Evolutionary conservation across 371 early-diverging fungal species (phyloP).

Genomic region (Mortierella sp.): DNA sequence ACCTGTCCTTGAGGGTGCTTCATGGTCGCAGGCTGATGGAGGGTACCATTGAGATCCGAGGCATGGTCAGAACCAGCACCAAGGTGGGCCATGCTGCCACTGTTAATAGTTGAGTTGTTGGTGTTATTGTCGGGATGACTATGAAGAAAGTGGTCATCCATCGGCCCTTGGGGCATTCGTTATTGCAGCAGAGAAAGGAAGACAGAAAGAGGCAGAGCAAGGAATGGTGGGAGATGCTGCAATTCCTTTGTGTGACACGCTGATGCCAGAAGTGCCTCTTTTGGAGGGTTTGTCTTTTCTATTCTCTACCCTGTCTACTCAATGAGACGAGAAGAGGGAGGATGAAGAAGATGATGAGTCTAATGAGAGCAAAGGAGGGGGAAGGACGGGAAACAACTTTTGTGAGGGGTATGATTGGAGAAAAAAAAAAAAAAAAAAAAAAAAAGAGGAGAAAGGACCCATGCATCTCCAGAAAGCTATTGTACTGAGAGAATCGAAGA

Average conservation of each 20-base stretch:
- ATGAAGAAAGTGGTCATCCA: constrained; percentile 55
- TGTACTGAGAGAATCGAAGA: constrained; percentile 2
- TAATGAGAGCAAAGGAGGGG: not conserved
- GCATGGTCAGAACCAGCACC: constrained; percentile 17
- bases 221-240: not conserved
- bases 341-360: constrained; percentile 10
- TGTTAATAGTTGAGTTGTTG: constrained; percentile 11
- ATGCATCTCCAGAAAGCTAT: not conserved
- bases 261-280: not conserved
- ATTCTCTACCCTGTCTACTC: not conserved
- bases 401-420: not conserved
- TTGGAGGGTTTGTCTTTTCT: not conserved
- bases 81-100: constrained; percentile 19
- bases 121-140: constrained; percentile 19
- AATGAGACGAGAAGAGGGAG: not conserved
- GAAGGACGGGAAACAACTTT: not conserved
- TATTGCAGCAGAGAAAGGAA: not conserved
- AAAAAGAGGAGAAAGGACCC: not conserved
- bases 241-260: constrained; percentile 2
- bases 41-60: constrained; percentile 26
- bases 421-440: constrained; percentile 3
- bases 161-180: constrained; percentile 48
- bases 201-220: constrained; percentile 7
- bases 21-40: constrained; percentile 56
- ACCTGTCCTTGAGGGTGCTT: constrained; percentile 56